These are phyloP conservation scores for Scedosporium dehoogii DNA, from an alignment of 2,329 filamentous ascomycete species.

Conservation along the genomic window DNA sequence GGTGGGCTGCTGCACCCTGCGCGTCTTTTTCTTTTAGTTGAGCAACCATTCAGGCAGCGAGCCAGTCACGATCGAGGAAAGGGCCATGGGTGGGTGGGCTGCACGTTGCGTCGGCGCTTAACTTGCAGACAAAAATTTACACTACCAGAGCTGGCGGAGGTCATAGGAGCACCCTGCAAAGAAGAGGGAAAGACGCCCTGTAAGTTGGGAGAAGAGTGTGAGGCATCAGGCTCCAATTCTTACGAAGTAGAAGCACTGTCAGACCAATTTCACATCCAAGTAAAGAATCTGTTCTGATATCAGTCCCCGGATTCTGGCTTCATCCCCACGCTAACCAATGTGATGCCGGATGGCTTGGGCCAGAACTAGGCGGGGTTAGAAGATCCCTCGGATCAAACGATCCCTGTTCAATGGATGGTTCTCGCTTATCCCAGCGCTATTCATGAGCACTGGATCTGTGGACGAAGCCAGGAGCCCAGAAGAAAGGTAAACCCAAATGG, in stretches of 20 bases:
- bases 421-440: no score
- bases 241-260: not conserved
- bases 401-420: no score
- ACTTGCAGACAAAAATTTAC: conserved; percentile 4
- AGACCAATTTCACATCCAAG: not conserved
- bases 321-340: not conserved
- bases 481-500: not conserved
- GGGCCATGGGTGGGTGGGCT: conserved; percentile 3
- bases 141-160: not conserved
- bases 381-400: no score
- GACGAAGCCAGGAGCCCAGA: not conserved
- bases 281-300: not conserved
- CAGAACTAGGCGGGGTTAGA: not conserved
- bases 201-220: not conserved
- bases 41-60: not conserved
- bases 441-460: not conserved
- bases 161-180: no score
- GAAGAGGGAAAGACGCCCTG: not conserved
- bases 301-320: not conserved
- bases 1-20: conserved; percentile 1
- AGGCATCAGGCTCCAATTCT: not conserved
- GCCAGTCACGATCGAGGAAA: conserved; percentile 4
- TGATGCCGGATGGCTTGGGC: not conserved
- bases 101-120: conserved; percentile 8
- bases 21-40: conserved; percentile 2